Base-by-base conservation (phyloP, 1,139 yeast genomes). In the Pichia norvegensis region DNA sequence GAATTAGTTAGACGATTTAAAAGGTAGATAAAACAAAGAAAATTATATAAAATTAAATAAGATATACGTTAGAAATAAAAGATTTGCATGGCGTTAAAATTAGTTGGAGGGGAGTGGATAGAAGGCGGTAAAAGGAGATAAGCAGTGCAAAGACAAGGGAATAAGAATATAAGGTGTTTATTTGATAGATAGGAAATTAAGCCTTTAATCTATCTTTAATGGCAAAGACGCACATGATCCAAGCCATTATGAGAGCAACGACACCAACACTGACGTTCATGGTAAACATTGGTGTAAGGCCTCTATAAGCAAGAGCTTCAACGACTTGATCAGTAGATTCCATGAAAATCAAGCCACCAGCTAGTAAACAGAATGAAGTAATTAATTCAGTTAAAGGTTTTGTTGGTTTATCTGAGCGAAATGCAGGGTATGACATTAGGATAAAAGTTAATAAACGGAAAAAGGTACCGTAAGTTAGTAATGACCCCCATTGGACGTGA, bases 341-440 rank as follows among this genome's bases (percentile, higher is more conserved):
- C 90, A 90, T 87, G 62, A 92, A 92, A 23, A 92, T 81, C 53
- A 85, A 64, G 6, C 98, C 98, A 39, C 98, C 98, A 52, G 88
- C 76, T 23, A 92, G 64, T 52, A 92, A 72, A 50, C 88, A 76
- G 67, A 90, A 90, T 25, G 90, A 71, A 0, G 82, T 78, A 33
- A 92, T 61, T 43, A 90, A 67, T 65, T 92, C 98, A 1, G 96
- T 85, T 55, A 90, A 74, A 27, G 98, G 98, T 55, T 79, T 74
- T 4, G 79, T 67, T 45, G 88, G 85, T 19, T 45, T 40, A 14
- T 42, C 43, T 35, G 55, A 48, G 43, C 55, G 52, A 13, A 71
- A 65, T 36, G 87, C 83, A 40, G 71, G 65, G 40, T 81, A 63
- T 56, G 73, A 71, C 62, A 83, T 59, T 44, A 85, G 58, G 4